These are phyloP conservation scores for Fusarium denticulatum DNA, from an alignment of 2,329 filamentous ascomycete species.

Conservation along the genomic window DNA sequence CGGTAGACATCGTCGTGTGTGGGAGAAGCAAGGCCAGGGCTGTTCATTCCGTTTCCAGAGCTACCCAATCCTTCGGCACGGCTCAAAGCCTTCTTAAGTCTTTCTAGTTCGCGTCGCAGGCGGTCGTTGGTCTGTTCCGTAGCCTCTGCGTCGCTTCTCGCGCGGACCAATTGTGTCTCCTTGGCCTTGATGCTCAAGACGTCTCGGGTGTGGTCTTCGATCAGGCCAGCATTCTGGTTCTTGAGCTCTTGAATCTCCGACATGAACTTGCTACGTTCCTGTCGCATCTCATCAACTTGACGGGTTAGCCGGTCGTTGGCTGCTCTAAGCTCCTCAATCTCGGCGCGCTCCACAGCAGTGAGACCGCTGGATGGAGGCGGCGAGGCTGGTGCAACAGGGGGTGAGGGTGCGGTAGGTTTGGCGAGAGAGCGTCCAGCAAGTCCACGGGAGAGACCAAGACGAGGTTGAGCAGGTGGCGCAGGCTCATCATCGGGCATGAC, in stretches of 20 bases:
- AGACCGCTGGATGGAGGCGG: conserved; percentile 73
- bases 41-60: conserved; percentile 49
- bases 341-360: conserved; percentile 84
- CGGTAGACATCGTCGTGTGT: conserved; percentile 70
- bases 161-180: conserved; percentile 94
- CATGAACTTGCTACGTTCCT: conserved; percentile 81
- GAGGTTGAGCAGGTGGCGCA: conserved; percentile 68
- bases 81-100: conserved; percentile 87
- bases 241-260: conserved; percentile 94
- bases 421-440: conserved; percentile 86
- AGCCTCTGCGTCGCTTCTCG: conserved; percentile 87
- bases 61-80: conserved; percentile 64
- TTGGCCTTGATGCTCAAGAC: conserved; percentile 98
- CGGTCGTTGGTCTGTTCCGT: conserved; percentile 88
- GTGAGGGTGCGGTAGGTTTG: conserved; percentile 70
- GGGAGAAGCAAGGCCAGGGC: conserved; percentile 60
- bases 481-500: conserved; percentile 68
- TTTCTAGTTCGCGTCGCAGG: conserved; percentile 86
- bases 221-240: conserved; percentile 95
- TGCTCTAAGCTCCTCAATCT: conserved; percentile 86
- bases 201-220: conserved; percentile 96
- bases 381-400: conserved; percentile 62
- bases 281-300: conserved; percentile 81
- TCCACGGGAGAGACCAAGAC: conserved; percentile 76
- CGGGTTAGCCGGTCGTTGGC: conserved; percentile 82